Percentiles rank a stretch among this genome's conserved stretches.
Conservation (phyloP, 108 stramenopile species). For the Aurantiochytrium sp. region DNA sequence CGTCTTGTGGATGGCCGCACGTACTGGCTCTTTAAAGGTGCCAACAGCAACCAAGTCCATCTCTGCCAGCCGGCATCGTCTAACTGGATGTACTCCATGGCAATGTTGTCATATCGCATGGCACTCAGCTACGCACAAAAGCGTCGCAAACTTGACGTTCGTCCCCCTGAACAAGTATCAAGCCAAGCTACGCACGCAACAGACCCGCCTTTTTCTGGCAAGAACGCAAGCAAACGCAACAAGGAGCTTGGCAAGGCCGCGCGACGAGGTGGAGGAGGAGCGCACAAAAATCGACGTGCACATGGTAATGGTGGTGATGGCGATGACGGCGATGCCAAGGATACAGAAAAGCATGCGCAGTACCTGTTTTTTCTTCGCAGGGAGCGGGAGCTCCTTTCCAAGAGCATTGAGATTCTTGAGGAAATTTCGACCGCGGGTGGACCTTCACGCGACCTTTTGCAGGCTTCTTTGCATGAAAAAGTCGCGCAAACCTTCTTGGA, state of each 20-base stretch:
- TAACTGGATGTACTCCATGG: conserved; percentile 4
- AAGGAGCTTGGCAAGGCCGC: no score
- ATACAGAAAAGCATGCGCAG: background rate
- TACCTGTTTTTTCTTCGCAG: background rate
- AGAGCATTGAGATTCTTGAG: background rate
- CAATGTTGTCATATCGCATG: background rate
- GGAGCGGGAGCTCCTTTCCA: background rate
- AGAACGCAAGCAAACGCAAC: no score
- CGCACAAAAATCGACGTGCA: no score
- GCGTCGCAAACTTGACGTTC: background rate
- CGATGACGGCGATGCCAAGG: background rate
- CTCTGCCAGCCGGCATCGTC: background rate
- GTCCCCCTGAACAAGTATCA: background rate
- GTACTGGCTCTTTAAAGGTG: background rate
- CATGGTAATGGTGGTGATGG: background rate
- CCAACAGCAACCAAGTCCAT: background rate
- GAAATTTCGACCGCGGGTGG: background rate
- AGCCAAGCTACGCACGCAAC: no score
- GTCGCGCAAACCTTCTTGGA: background rate
- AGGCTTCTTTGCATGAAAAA: background rate
- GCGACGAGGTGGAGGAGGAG: no score
- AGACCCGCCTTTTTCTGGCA: no score
- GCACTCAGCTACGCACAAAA: background rate
- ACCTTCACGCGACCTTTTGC: background rate
- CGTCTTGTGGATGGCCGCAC: background rate